A percentile compares a stretch with the other conserved stretches of the same genome.
phyloP scores from a whole-genome alignment of 2,329 filamentous ascomycete genomes.

The Arthroderma uncinatum region DNA sequence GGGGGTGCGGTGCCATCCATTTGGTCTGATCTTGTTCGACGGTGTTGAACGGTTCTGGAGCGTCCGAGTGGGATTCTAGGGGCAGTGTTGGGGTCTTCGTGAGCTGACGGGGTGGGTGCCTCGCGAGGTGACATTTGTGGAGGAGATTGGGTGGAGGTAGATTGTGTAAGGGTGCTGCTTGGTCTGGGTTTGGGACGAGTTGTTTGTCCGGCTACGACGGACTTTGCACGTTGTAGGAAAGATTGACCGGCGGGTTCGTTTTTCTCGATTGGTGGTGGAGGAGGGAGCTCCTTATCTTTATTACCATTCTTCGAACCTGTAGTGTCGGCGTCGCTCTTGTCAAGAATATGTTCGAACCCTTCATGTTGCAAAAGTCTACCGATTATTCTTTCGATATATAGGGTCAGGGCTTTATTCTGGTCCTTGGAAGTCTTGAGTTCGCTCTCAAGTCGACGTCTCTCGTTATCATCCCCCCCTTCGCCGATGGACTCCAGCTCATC shows the following conservation, averaged over 20 bases:
- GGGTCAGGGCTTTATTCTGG: slow-evolving; percentile 89
- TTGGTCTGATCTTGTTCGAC: slow-evolving; percentile 41
- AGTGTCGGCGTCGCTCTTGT: slow-evolving; percentile 54
- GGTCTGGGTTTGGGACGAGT: slow-evolving; percentile 34
- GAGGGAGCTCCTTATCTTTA: slow-evolving; percentile 71
- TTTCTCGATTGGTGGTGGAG: slow-evolving; percentile 55
- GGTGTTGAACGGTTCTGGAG: slow-evolving; percentile 35
- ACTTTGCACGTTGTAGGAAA: slow-evolving; percentile 51
- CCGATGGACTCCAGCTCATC: slow-evolving; percentile 72
- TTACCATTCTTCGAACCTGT: slow-evolving; percentile 19
- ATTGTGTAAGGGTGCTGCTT: slow-evolving; percentile 30
- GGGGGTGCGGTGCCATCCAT: slow-evolving; percentile 21
- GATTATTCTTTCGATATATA: slow-evolving; percentile 99
- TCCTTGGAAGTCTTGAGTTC: slow-evolving; percentile 75
- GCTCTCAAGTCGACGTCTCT: slow-evolving; percentile 55
- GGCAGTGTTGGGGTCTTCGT: slow-evolving; percentile 39
- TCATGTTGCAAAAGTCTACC: slow-evolving; percentile 87
- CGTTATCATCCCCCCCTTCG: slow-evolving; percentile 50
- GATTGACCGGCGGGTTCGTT: slow-evolving; percentile 35
- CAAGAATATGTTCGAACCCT: slow-evolving; percentile 86
- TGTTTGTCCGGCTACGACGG: slow-evolving; percentile 41
- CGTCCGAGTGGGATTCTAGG: slow-evolving; percentile 39
- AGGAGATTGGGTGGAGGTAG: slow-evolving; percentile 10
- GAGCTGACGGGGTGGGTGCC: slow-evolving; percentile 25
- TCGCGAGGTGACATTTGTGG: slow-evolving; percentile 10